Base-by-base conservation (phyloP, 495 filamentous ascomycete species). In the Pseudevernia furfuracea region DNA sequence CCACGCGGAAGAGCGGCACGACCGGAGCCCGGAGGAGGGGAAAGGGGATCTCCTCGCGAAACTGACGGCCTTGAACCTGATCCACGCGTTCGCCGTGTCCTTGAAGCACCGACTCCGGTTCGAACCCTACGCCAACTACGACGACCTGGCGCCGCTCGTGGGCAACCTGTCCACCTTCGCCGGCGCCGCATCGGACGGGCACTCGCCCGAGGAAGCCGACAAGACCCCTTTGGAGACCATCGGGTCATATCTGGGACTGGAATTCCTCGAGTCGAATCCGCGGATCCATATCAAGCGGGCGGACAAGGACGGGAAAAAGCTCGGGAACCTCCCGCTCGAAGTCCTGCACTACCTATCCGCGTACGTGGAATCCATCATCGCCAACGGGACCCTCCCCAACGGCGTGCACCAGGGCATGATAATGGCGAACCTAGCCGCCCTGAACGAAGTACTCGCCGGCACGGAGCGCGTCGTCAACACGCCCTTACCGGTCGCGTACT, bases 41-140 rank as follows among this genome's bases (percentile, higher is more conserved):
- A 90, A 89, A 73, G 78, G 85, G 41, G 89, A 94, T 66, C 62
- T 95, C 14, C 76, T 96, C 11, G 80, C 77, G 56, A 93, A 92
- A 75, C 73, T 87, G 49, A 85, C 90, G 2, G 88, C 86, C 4
- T 82, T 94, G 72, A 94, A 95, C 73, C 82, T 96, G 46, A 80
- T 94, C 64, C 80, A 91, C 23, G 90, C 89, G 4, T 96, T 88
- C 71, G 81, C 87, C 38, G 80, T 89, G 11, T 74, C 90, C 1
- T 79, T 93, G 59, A 95, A 93, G 72, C 91, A 93, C 77, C 87
- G 85, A 71, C 83, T 96, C n/a, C 89, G 91, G 32, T 92, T 92
- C 71, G 90, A 96, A 70, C 89, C 90, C 1, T 91, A 89, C 73
- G 84, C 87, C 28, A 85, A 86, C 62, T 93, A 95, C 70, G 80